These are phyloP conservation scores for Betula pendula DNA, from an alignment of 306 rosid species.

Conservation along the genomic window DNA sequence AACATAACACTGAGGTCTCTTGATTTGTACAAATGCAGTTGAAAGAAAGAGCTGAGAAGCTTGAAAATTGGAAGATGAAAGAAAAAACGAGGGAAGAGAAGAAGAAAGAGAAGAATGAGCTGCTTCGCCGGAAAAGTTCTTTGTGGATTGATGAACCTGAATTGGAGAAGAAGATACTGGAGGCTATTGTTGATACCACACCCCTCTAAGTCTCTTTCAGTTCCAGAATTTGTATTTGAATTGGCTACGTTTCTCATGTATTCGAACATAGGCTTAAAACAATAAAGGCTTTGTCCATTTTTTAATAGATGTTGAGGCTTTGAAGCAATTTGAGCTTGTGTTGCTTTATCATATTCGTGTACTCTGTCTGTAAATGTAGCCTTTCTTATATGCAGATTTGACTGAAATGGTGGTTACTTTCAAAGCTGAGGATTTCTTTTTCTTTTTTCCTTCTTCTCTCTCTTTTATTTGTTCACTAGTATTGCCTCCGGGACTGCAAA, in stretches of 20 bases:
- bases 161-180: constrained; percentile 35
- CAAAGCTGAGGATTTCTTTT: neutral
- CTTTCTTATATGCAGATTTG: neutral
- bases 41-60: constrained; percentile 53
- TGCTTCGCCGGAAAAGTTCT: constrained; percentile 43
- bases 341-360: neutral
- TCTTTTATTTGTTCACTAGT: neutral
- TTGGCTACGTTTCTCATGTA: neutral
- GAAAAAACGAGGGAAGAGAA: constrained; percentile 37
- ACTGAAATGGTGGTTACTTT: neutral
- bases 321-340: neutral
- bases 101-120: constrained; percentile 41
- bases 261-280: neutral
- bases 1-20: neutral
- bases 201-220: constrained; percentile 25
- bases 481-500: neutral
- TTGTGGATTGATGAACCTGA: constrained; percentile 42
- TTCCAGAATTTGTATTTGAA: neutral
- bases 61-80: constrained; percentile 58
- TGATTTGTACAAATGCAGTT: constrained; percentile 31
- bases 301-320: neutral
- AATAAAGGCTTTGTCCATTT: neutral
- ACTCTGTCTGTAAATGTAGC: neutral
- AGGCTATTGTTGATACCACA: constrained; percentile 24
- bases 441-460: too few relatives aligned